These are phyloP conservation scores for Geranium rotundifolium DNA, from an alignment of 345 rosid species.

Conservation along the genomic window DNA sequence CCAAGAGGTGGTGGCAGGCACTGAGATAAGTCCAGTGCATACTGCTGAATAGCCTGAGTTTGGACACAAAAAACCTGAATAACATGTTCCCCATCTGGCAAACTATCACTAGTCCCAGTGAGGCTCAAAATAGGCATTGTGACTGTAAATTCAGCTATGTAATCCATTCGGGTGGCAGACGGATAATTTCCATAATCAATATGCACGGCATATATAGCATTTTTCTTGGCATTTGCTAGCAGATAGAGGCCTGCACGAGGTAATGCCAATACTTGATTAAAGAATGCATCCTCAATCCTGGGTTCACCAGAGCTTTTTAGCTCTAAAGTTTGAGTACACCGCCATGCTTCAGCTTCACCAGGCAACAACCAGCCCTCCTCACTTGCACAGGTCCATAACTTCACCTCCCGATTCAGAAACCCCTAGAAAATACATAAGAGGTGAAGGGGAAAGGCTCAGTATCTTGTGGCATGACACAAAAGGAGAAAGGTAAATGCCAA, in stretches of 20 bases:
- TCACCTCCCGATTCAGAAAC: slow-evolving; percentile 46
- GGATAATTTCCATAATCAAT: slow-evolving; percentile 59
- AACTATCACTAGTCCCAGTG: slow-evolving; percentile 60
- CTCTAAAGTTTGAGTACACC: slow-evolving; percentile 52
- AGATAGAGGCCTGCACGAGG: slow-evolving; percentile 46
- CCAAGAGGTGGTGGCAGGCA: slow-evolving; percentile 55
- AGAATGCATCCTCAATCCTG: slow-evolving; percentile 45
- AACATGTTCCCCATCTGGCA: slow-evolving; percentile 39
- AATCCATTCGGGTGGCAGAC: slow-evolving; percentile 52
- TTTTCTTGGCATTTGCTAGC: slow-evolving; percentile 65
- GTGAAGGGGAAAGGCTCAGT: slow-evolving; percentile 5
- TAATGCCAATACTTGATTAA: slow-evolving; percentile 58
- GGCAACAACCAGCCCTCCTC: slow-evolving; percentile 75
- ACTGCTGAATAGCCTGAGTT: slow-evolving; percentile 70
- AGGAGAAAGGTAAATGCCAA: background rate
- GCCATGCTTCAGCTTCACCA: slow-evolving; percentile 45
- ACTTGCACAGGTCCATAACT: slow-evolving; percentile 47
- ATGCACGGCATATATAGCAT: slow-evolving; percentile 59
- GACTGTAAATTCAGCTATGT: slow-evolving; percentile 64
- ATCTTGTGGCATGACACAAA: background rate
- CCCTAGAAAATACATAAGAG: slow-evolving; percentile 30
- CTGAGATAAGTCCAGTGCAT: slow-evolving; percentile 57
- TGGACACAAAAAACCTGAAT: slow-evolving; percentile 69
- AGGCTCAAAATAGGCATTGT: slow-evolving; percentile 73
- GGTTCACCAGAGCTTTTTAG: slow-evolving; percentile 43